Percentiles rank a stretch among this genome's conserved stretches.
Evolutionary conservation across 371 early-diverging fungal genomes (phyloP).

Genomic region (Mucor irregularis): DNA sequence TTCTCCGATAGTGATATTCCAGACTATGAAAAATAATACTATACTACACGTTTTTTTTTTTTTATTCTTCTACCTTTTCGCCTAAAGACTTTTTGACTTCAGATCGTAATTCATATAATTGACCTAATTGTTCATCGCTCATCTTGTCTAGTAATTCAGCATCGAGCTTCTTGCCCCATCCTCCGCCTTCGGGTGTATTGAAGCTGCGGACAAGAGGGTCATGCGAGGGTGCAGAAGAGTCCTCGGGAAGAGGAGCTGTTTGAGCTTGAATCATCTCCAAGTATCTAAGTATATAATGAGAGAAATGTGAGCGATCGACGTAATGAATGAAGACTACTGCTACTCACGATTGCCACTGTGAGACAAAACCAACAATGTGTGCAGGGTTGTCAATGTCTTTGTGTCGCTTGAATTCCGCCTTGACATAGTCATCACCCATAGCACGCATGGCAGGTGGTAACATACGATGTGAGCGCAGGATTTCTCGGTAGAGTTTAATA

Average conservation of each 20-base stretch:
- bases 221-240: slow-evolving; percentile 25
- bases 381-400: slow-evolving; percentile 63
- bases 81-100: slow-evolving; percentile 54
- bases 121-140: slow-evolving; percentile 69
- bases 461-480: slow-evolving; percentile 59
- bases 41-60: not conserved
- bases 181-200: slow-evolving; percentile 33
- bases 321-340: not conserved
- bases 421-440: slow-evolving; percentile 69
- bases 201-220: slow-evolving; percentile 40
- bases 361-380: slow-evolving; percentile 66
- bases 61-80: slow-evolving; percentile 22
- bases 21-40: slow-evolving; percentile 26
- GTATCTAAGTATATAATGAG: slow-evolving; percentile 26
- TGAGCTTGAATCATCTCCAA: slow-evolving; percentile 33
- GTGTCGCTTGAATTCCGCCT: slow-evolving; percentile 66
- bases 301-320: not conserved
- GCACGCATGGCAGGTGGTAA: slow-evolving; percentile 61
- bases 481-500: slow-evolving; percentile 58
- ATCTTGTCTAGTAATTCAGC: slow-evolving; percentile 54
- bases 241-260: slow-evolving; percentile 32
- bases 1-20: slow-evolving; percentile 42
- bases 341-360: slow-evolving; percentile 65
- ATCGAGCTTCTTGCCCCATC: slow-evolving; percentile 59
- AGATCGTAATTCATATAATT: slow-evolving; percentile 62